These are phyloP conservation scores for Vitis hybrid DNA, from an alignment of 177 flowering plant species.

Conservation along the genomic window DNA sequence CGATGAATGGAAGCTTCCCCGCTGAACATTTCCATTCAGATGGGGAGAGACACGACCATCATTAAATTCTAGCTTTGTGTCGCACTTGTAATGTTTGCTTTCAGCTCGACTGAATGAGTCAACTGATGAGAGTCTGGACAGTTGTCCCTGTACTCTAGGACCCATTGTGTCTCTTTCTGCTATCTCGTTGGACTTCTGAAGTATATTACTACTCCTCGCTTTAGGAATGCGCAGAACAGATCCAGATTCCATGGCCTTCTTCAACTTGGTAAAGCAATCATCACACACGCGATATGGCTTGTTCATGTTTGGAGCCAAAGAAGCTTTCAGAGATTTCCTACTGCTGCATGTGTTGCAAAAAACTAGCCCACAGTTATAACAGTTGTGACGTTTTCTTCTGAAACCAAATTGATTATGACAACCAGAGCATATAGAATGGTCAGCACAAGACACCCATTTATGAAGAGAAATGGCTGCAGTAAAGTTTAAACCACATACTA, in stretches of 20 bases:
- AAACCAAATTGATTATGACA: conserved; percentile 69
- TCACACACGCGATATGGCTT: conserved; percentile 85
- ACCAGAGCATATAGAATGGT: conserved; percentile 65
- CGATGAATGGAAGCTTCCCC: conserved; percentile 17
- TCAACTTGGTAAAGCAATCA: conserved; percentile 61
- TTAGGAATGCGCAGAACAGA: conserved; percentile 28
- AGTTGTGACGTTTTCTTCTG: conserved; percentile 78
- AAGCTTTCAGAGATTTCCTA: conserved; percentile 61
- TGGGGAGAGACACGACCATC: conserved; percentile 27
- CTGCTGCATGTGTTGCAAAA: conserved; percentile 75
- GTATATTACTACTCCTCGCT: conserved; percentile 22
- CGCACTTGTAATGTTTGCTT: conserved; percentile 14
- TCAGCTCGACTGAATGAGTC: conserved; percentile 33
- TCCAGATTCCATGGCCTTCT: conserved; percentile 44
- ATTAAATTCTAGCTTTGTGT: conserved; percentile 13
- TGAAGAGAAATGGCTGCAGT: conserved; percentile 73
- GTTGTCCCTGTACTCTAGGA: conserved; percentile 26
- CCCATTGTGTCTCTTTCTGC: conserved; percentile 28
- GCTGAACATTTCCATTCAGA: conserved; percentile 22
- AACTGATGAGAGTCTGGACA: conserved; percentile 41
- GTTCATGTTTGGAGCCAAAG: conserved; percentile 61
- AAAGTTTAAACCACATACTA: conserved; percentile 72
- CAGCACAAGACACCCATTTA: conserved; percentile 57
- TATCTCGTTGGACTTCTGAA: conserved; percentile 24
- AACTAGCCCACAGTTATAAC: conserved; percentile 80